Percentiles rank a stretch among this genome's conserved stretches.
phyloP scores from a whole-genome alignment of 225 moss, liverwort and hornwort species.

The Rhytidiadelphus loreus region DNA sequence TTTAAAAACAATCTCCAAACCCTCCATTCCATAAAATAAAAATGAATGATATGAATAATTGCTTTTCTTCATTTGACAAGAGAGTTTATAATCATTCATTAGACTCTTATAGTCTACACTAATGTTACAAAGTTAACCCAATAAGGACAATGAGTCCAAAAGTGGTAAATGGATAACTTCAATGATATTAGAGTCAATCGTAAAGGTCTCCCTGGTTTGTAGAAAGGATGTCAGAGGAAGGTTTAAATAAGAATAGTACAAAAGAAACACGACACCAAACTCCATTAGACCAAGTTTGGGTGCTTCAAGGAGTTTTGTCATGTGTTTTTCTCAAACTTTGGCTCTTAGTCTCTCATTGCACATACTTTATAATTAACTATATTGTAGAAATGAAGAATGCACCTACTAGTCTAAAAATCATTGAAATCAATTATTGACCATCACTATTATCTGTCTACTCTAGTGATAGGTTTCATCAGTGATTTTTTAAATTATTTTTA shows the following conservation, averaged over 20 bases:
- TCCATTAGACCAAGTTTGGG: too few relatives aligned
- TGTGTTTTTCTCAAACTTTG: too few relatives aligned
- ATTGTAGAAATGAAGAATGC: background rate
- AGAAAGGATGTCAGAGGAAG: too few relatives aligned
- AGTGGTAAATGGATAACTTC: background rate
- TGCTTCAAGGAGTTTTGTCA: too few relatives aligned
- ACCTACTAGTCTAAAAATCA: background rate
- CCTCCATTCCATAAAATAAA: background rate
- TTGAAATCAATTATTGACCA: background rate
- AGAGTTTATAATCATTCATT: background rate
- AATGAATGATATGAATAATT: background rate
- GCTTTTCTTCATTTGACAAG: background rate
- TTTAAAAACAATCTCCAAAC: background rate
- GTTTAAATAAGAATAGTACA: too few relatives aligned
- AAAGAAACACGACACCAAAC: too few relatives aligned
- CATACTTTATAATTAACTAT: too few relatives aligned
- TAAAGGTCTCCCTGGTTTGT: too few relatives aligned
- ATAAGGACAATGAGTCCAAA: fast-evolving
- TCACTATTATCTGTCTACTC: background rate
- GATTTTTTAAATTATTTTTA: background rate
- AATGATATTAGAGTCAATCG: background rate
- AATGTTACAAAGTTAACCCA: background rate
- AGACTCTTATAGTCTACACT: background rate
- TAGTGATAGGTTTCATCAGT: background rate
- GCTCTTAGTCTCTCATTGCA: too few relatives aligned